A percentile compares a stretch with the other conserved stretches of the same genome.
These are phyloP conservation scores for Coniferiporia sulphurascens DNA, from an alignment of 1,284 basidiomycete species.

Conservation along the genomic window DNA sequence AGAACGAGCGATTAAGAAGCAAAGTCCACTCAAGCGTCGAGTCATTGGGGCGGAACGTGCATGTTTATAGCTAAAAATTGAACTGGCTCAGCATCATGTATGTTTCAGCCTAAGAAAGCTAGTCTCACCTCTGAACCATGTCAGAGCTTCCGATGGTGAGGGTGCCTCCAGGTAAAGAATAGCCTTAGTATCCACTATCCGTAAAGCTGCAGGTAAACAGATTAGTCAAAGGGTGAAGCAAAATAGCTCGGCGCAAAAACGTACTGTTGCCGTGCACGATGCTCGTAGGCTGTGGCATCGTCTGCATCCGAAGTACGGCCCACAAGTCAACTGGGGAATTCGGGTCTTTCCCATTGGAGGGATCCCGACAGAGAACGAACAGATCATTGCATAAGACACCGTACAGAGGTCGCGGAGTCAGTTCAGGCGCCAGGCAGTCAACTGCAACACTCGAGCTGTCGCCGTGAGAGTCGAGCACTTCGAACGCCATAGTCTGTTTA, in stretches of 20 bases:
- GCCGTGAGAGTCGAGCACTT: conserved; percentile 72
- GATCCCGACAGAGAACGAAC: conserved; percentile 82
- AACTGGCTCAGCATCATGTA: background rate
- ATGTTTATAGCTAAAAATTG: conserved; percentile 51
- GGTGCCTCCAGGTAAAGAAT: conserved; percentile 90
- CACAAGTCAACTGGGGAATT: conserved; percentile 78
- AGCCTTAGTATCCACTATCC: conserved; percentile 83
- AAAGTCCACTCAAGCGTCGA: conserved; percentile 10
- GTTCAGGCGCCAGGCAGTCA: conserved; percentile 81
- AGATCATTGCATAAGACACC: conserved; percentile 91
- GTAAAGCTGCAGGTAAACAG: conserved; percentile 50
- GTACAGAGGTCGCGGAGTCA: conserved; percentile 68
- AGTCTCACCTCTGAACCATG: conserved; percentile 80
- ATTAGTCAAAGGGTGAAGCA: conserved; percentile 10
- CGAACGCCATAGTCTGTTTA: conserved; percentile 81
- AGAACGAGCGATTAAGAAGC: background rate
- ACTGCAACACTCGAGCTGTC: conserved; percentile 80
- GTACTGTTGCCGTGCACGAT: conserved; percentile 82
- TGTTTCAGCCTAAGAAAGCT: background rate
- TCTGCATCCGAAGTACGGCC: conserved; percentile 92
- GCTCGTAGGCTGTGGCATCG: conserved; percentile 81
- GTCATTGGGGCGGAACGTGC: conserved; percentile 42
- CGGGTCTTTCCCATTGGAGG: conserved; percentile 70
- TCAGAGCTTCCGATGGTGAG: conserved; percentile 76
- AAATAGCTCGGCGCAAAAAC: conserved; percentile 28